A percentile compares a stretch with the other conserved stretches of the same genome.
phyloP scores from a whole-genome alignment of 148 eudicot genomes.

The Rhododendron kiyosumense region DNA sequence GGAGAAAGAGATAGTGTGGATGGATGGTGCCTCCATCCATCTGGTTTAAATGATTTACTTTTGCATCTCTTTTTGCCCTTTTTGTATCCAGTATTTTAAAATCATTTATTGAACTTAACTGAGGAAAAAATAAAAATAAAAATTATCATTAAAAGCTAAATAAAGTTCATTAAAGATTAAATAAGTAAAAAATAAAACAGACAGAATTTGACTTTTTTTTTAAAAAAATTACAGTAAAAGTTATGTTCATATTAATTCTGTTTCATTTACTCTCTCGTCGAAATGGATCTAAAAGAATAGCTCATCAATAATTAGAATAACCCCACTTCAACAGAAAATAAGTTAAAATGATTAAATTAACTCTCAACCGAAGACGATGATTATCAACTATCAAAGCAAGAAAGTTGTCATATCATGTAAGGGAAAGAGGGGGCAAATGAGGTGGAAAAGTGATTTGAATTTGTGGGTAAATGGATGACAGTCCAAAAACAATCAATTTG shows the following conservation, averaged over 20 bases:
- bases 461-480: constrained; percentile 22
- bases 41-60: background rate
- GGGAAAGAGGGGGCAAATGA: constrained; percentile 28
- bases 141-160: background rate
- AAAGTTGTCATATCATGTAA: constrained; percentile 22
- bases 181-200: background rate
- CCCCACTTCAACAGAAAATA: background rate
- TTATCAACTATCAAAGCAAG: constrained; percentile 4
- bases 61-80: background rate
- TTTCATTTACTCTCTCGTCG: background rate
- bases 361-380: background rate
- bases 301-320: too few species aligned
- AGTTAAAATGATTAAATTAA: background rate
- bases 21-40: background rate
- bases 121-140: too few species aligned
- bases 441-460: constrained; percentile 12
- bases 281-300: background rate
- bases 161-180: too few species aligned
- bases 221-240: too few species aligned
- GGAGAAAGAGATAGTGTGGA: background rate
- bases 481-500: constrained; percentile 8
- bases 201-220: background rate
- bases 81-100: background rate
- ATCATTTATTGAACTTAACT: too few species aligned
- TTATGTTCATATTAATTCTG: background rate